These are phyloP conservation scores for Pythium scleroteichum DNA, from an alignment of 352 stramenopile species.

Conservation along the genomic window DNA sequence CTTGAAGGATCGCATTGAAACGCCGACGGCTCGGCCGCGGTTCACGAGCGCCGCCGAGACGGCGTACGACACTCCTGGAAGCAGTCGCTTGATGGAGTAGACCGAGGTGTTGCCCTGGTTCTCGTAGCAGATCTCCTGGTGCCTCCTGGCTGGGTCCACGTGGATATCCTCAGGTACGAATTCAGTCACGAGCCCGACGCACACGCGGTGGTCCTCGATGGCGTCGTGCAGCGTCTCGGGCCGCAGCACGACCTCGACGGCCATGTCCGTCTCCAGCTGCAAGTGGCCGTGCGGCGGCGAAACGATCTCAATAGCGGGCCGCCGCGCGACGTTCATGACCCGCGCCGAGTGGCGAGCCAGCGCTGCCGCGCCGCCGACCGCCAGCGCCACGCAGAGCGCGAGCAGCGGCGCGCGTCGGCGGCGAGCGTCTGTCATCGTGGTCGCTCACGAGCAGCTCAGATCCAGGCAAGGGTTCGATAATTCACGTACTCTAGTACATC, in stretches of 20 bases:
- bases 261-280: constrained; percentile 42
- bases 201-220: constrained; percentile 43
- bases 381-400: neutral
- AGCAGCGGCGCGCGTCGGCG: neutral
- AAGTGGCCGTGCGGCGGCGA: constrained; percentile 54
- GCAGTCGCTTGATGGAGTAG: constrained; percentile 58
- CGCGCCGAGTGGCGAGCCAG: neutral
- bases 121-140: constrained; percentile 63
- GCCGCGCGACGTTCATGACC: neutral
- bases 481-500: neutral
- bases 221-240: constrained; percentile 32
- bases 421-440: neutral
- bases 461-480: constrained; percentile 13
- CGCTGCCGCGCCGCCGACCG: neutral
- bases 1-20: constrained; percentile 67
- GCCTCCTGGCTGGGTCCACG: constrained; percentile 30
- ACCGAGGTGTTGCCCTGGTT: constrained; percentile 47
- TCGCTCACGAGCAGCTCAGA: neutral
- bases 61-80: constrained; percentile 53
- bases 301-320: constrained; percentile 50
- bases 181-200: constrained; percentile 55
- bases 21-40: constrained; percentile 45
- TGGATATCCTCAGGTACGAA: constrained; percentile 42
- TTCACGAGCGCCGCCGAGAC: constrained; percentile 57
- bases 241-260: constrained; percentile 57